Evolutionary conservation across 805 yeast species (phyloP), one percentile per base, ranked within the genome.

Genomic region (Nakazawaea anatomiae): DNA sequence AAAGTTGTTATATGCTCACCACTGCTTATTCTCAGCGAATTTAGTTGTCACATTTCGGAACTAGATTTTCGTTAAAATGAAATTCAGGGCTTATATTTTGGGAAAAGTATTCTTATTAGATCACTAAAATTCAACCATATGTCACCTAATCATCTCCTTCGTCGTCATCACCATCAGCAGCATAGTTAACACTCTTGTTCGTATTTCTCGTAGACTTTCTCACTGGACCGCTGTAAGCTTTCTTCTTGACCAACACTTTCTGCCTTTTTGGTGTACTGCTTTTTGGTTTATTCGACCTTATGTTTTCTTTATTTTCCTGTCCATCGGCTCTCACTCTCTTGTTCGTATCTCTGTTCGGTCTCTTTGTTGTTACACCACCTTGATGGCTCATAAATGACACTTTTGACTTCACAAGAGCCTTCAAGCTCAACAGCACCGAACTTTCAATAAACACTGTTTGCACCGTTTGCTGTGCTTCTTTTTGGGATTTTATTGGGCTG

Each of bases 371-470:
- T 34, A 34, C 36, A 10, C 36, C 12, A 10, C 12, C 12, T 12
- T 34, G 9, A 38, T 6, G 18, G n/a, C 46, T 41, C 36, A 47
- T 31, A 4, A 27, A 4, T 7, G 42, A 5, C 28, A 46, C 28
- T 65, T 56, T 50, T 54, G 63, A 50, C 54, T 60, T 70, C 2
- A 73, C 59, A 6, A 59, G 48, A 1, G 57, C 56, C 5, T 58
- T 54, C 48, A 84, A 60, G 39, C 67, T 69, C 36, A 66, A 66
- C 34, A 74, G 63, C 28, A 77, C 58, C 0, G 60, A 59, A 12
- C 80, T 83, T 1, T 82, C 74, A 38, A 88, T 72, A 58, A 74
- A 88, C 2, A 80, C 74, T 18, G 70, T 79, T 4, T 80, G 71
- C 0, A 83, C 75, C 25, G 82, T 69, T 11, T 64, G 66, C 53